Conservation (phyloP, 331 rosid species). For the Dryas integrifolia region DNA sequence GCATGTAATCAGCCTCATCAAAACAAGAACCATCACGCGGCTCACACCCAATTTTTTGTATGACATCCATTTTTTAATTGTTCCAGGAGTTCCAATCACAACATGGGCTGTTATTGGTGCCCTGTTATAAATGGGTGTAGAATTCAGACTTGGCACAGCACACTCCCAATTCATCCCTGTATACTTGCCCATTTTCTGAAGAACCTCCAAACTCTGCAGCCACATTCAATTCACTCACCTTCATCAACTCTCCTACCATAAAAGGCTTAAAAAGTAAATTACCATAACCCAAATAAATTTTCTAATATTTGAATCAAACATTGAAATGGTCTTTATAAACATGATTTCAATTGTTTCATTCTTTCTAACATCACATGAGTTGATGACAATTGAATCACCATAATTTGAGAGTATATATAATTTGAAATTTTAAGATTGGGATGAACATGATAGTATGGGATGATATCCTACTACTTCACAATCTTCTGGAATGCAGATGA, state of each 20-base stretch:
- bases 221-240: conserved; percentile 16
- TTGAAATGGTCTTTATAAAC: no score
- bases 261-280: no score
- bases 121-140: conserved; percentile 34
- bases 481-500: no score
- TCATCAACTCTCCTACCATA: neutral
- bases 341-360: no score
- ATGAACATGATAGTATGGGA: no score
- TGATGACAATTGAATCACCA: no score
- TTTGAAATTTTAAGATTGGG: no score
- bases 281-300: neutral
- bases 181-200: conserved; percentile 71
- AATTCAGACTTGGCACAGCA: conserved; percentile 47
- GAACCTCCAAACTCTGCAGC: conserved; percentile 58
- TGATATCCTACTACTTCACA: no score
- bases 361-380: no score
- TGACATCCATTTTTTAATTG: conserved; percentile 59
- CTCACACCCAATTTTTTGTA: conserved; percentile 47
- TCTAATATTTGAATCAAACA: neutral
- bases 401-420: no score
- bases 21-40: conserved; percentile 66
- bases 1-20: conserved; percentile 95
- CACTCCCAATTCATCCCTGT: conserved; percentile 61
- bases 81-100: conserved; percentile 89
- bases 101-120: conserved; percentile 59